Percentiles rank a stretch among this genome's conserved stretches.
phyloP scores from a whole-genome alignment of 768 basidiomycete genomes.

The Collybiopsis confluens region DNA sequence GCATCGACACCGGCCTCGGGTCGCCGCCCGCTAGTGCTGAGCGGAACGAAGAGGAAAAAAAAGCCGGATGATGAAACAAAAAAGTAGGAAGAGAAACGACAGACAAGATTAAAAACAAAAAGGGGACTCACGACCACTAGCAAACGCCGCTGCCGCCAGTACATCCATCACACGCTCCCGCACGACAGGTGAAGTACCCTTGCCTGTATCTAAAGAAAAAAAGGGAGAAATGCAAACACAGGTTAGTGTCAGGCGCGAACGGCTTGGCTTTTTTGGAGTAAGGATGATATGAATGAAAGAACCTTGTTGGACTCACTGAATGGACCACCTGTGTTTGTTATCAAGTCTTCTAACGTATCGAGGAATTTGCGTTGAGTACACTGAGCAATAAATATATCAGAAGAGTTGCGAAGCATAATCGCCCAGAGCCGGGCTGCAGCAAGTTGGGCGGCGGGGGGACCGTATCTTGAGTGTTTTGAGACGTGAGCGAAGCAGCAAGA shows the following conservation, averaged over 20 bases:
- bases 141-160: constrained; percentile 76
- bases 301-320: not conserved
- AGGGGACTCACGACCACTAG: constrained; percentile 53
- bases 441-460: constrained; percentile 69
- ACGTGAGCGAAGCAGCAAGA: not conserved
- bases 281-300: not conserved
- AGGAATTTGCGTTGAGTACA: constrained; percentile 74
- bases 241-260: too few species aligned
- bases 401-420: constrained; percentile 82
- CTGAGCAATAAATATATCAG: constrained; percentile 65
- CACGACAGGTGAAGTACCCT: constrained; percentile 71
- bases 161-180: constrained; percentile 78
- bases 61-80: not conserved
- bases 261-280: too few species aligned
- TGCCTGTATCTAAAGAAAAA: constrained; percentile 30
- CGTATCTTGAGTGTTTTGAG: constrained; percentile 43
- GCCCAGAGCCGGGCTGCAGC: constrained; percentile 84
- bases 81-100: not conserved
- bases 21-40: too few species aligned
- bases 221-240: constrained; percentile 26
- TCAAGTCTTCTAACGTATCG: constrained; percentile 65
- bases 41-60: not conserved
- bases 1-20: too few species aligned
- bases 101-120: too few species aligned
- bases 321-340: not conserved